Conservation (phyloP, 805 yeast species). For the Wickerhamomyces silvicola region DNA sequence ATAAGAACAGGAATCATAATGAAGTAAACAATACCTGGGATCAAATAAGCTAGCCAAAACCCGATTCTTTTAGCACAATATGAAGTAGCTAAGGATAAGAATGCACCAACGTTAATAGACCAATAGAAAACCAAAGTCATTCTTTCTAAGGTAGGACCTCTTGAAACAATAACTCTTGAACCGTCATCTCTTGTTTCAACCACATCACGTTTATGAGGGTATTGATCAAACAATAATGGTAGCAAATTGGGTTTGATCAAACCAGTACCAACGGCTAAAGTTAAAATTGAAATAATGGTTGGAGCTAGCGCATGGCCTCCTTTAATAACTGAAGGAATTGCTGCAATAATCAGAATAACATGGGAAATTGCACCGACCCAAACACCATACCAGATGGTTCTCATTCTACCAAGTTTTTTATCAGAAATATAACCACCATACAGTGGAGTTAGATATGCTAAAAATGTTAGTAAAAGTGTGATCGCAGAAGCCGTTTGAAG, state of each 20-base stretch:
- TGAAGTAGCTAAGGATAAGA: conserved; percentile 72
- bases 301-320: conserved; percentile 53
- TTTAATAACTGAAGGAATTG: conserved; percentile 51
- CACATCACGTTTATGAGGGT: conserved; percentile 52
- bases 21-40: conserved; percentile 58
- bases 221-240: conserved; percentile 71
- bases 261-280: conserved; percentile 75
- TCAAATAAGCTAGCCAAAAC: conserved; percentile 67
- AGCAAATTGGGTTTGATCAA: conserved; percentile 70
- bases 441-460: conserved; percentile 78
- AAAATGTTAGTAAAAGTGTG: conserved; percentile 69
- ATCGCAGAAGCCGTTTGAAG: conserved; percentile 63
- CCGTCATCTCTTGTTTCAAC: conserved; percentile 55
- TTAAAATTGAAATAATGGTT: conserved; percentile 32
- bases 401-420: conserved; percentile 65
- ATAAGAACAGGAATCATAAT: conserved; percentile 44
- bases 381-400: conserved; percentile 57
- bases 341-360: conserved; percentile 59
- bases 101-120: conserved; percentile 70
- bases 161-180: conserved; percentile 62
- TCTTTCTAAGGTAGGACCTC: conserved; percentile 63
- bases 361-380: conserved; percentile 56
- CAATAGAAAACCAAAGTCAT: conserved; percentile 72
- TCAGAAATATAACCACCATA: conserved; percentile 74
- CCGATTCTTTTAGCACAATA: conserved; percentile 61